Evolutionary conservation across 768 basidiomycete species (phyloP).

Genomic region (Trametes cubensis): DNA sequence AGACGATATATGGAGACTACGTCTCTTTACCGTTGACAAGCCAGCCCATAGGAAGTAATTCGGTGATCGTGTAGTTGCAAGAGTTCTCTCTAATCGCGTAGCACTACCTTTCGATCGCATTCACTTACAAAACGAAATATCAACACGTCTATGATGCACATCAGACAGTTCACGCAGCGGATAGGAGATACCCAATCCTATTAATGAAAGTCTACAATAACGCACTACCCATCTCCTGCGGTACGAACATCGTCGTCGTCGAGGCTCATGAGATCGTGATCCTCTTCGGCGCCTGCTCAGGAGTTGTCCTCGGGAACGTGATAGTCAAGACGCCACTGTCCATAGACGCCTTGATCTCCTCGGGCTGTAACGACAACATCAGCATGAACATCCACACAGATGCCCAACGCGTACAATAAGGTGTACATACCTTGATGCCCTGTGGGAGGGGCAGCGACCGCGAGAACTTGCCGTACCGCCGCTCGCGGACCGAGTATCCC

Average conservation of each 20-base stretch:
- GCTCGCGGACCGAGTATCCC: conserved; percentile 38
- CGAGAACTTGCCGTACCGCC: conserved; percentile 33
- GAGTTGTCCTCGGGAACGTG: conserved; percentile 48
- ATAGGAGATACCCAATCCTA: background rate
- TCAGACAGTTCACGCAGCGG: too few relatives aligned
- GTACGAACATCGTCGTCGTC: conserved; percentile 33
- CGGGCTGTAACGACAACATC: conserved; percentile 32
- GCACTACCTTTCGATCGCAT: too few relatives aligned
- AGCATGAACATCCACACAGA: background rate
- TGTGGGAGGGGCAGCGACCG: conserved; percentile 31
- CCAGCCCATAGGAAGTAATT: too few relatives aligned
- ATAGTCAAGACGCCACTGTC: conserved; percentile 50
- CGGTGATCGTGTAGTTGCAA: too few relatives aligned
- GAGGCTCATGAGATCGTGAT: conserved; percentile 41
- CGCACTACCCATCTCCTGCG: background rate
- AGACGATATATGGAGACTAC: too few relatives aligned
- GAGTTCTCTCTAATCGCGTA: too few relatives aligned
- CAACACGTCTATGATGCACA: too few relatives aligned
- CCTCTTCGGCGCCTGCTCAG: conserved; percentile 47
- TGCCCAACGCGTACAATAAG: too few relatives aligned
- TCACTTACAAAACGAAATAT: too few relatives aligned
- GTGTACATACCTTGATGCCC: conserved; percentile 30
- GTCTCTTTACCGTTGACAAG: too few relatives aligned
- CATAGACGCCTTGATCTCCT: conserved; percentile 46
- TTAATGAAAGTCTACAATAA: conserved; percentile 4